Evolutionary conservation across 495 filamentous ascomycete genomes (phyloP), one percentile per base, ranked within the genome.

Genomic region (Oleoguttula mirabilis): DNA sequence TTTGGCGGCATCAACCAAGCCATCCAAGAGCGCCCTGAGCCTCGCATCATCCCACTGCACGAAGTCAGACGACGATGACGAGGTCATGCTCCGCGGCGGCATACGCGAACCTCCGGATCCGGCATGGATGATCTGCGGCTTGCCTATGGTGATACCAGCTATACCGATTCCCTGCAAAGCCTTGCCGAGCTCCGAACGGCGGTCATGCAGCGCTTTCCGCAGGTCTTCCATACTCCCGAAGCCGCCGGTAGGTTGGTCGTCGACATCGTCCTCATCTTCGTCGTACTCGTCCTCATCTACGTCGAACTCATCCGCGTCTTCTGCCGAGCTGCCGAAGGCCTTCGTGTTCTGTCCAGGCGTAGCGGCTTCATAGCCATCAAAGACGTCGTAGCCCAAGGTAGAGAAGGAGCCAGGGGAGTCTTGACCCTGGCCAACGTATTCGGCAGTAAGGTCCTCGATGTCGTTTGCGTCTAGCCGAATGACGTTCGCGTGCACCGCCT

Each of bases 381-480:
- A 74, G 17, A 84, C 45, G 15, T 52, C 49, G 39, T 52, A 52
- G 5, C 32, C 49, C 2, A 52, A 21, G 5, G 17, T 48, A 2
- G 38, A 27, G 31, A 47, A 40, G 4, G 44, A 39, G 15, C 49
- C 49, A 1, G 49, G 49, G 10, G 17, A 16, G 33, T 52, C 49
- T 10, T 22, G 20, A 4, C 49, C 40, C 12, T 32, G 24, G 15
- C 45, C 49, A 15, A 52, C 45, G 55, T 83, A 84, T 50, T 79
- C 71, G 21, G 77, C 82, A 30, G 81, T 72, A 30, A 96, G 65
- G 41, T 86, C 69, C 11, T 85, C 82, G 48, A 98, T 69, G 57
- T 86, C 83, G 47, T 82, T 77, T 11, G 86, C 77, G 59, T 81
- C 76, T 11, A 98, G 60, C 17, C 73, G 71, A 24, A 98, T 64